Conservation (phyloP, 129 eudicot species). For the Centaurea solstitialis region DNA sequence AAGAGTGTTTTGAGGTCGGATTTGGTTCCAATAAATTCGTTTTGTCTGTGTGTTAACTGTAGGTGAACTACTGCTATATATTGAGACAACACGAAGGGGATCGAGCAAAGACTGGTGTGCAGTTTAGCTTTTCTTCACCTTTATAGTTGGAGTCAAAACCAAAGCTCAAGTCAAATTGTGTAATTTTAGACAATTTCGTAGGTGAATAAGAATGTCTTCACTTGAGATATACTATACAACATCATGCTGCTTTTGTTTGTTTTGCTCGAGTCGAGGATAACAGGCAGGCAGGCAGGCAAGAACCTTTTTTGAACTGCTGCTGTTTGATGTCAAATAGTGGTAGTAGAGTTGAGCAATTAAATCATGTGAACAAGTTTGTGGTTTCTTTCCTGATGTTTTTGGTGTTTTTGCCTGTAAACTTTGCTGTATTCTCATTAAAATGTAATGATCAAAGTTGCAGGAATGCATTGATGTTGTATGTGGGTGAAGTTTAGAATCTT, state of each 20-base stretch:
- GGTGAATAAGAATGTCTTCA: slow-evolving; percentile 10
- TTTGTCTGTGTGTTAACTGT: slow-evolving; percentile 4
- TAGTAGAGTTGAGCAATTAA: neutral
- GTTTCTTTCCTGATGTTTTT: neutral
- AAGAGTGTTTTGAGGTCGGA: neutral
- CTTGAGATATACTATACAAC: neutral
- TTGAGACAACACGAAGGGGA: slow-evolving; percentile 68
- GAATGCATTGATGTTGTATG: too few species aligned
- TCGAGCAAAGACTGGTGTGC: slow-evolving; percentile 85
- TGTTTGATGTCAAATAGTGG: slow-evolving; percentile 7
- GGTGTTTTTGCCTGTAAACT: slow-evolving; percentile 6
- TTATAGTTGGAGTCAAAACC: slow-evolving; percentile 30
- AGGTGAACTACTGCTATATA: slow-evolving; percentile 91
- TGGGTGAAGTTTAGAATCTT: too few species aligned
- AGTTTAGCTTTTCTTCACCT: slow-evolving; percentile 82
- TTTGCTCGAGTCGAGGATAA: neutral
- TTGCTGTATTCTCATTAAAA: neutral
- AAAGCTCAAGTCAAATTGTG: neutral
- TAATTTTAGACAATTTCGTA: neutral
- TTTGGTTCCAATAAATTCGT: neutral
- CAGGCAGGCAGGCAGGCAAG: neutral
- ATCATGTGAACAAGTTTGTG: neutral
- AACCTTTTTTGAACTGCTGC: neutral
- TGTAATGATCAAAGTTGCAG: neutral
- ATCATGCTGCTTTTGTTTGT: slow-evolving; percentile 1